phyloP scores from a whole-genome alignment of 768 basidiomycete species.

The Sporobolomyces pararoseus region DNA sequence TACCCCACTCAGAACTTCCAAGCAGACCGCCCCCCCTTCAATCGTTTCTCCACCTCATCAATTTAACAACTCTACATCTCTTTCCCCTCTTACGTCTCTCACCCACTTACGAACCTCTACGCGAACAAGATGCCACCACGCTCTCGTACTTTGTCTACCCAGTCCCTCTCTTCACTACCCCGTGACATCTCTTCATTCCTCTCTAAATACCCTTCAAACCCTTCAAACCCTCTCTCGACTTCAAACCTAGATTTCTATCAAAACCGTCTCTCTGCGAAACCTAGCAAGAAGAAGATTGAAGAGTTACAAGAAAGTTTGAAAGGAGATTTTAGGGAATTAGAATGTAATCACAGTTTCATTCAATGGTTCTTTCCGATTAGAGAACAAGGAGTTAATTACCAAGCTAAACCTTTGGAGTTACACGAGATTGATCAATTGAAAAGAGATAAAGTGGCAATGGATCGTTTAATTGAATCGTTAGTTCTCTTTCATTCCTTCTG shows the following conservation, averaged over 20 bases:
- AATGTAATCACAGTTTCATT: constrained; percentile 67
- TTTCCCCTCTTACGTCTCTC: no score
- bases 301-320: constrained; percentile 19
- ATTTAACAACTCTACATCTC: no score
- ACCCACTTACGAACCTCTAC: no score
- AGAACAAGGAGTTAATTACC: constrained; percentile 68
- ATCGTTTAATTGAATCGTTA: constrained; percentile 57
- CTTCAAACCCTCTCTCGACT: not conserved
- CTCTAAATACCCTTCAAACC: constrained; percentile 6
- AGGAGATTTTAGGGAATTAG: constrained; percentile 58
- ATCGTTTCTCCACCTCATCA: no score
- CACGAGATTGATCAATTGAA: constrained; percentile 65
- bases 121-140: not conserved
- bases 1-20: no score
- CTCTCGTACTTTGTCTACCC: no score
- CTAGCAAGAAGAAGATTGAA: not conserved
- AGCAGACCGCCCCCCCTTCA: no score
- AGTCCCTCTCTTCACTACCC: constrained; percentile 1
- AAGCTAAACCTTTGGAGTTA: constrained; percentile 63
- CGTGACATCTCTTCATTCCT: constrained; percentile 31
- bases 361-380: constrained; percentile 69
- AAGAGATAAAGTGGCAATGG: constrained; percentile 54
- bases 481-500: no score
- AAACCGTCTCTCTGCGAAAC: constrained; percentile 7
- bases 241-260: constrained; percentile 29